Evolutionary conservation across 1,284 basidiomycete genomes (phyloP).

Genomic region (Exobasidium rhododendri): DNA sequence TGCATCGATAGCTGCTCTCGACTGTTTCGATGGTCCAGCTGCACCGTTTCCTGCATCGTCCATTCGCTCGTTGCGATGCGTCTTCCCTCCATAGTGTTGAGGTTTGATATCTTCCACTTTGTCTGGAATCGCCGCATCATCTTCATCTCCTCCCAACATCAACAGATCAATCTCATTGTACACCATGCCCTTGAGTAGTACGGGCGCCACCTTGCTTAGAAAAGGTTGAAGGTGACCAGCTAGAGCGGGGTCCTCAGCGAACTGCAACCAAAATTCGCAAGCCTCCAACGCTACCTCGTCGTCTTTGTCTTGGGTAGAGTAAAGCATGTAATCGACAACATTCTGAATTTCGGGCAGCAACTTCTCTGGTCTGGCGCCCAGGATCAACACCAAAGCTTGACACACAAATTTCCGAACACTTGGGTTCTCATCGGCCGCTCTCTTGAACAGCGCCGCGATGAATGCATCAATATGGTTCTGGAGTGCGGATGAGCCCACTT

Average conservation of each 20-base stretch:
- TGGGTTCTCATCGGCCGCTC: constrained; percentile 87
- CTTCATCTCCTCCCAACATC: constrained; percentile 88
- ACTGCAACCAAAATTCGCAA: constrained; percentile 99
- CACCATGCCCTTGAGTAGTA: constrained; percentile 92
- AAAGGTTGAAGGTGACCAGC: constrained; percentile 79
- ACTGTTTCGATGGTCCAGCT: constrained; percentile 29
- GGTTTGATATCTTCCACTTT: constrained; percentile 80
- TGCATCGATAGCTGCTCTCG: constrained; percentile 58
- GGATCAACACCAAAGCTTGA: constrained; percentile 86
- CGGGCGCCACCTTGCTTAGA: constrained; percentile 81
- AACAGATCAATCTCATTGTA: constrained; percentile 95
- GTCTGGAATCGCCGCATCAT: constrained; percentile 79
- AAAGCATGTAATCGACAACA: constrained; percentile 98
- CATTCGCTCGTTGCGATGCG: constrained; percentile 61
- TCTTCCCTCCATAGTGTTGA: constrained; percentile 74
- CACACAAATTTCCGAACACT: constrained; percentile 92
- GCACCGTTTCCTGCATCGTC: constrained; percentile 38
- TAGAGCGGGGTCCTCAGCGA: constrained; percentile 88
- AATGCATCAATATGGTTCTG: constrained; percentile 82
- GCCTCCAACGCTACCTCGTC: constrained; percentile 65
- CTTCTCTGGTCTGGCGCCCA: constrained; percentile 89
- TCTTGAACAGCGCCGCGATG: constrained; percentile 87
- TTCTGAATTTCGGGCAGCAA: constrained; percentile 92
- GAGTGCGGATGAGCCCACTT: constrained; percentile 70
- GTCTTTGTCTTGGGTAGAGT: constrained; percentile 94